phyloP scores from a whole-genome alignment of 495 filamentous ascomycete genomes.

The Penicillium desertorum region DNA sequence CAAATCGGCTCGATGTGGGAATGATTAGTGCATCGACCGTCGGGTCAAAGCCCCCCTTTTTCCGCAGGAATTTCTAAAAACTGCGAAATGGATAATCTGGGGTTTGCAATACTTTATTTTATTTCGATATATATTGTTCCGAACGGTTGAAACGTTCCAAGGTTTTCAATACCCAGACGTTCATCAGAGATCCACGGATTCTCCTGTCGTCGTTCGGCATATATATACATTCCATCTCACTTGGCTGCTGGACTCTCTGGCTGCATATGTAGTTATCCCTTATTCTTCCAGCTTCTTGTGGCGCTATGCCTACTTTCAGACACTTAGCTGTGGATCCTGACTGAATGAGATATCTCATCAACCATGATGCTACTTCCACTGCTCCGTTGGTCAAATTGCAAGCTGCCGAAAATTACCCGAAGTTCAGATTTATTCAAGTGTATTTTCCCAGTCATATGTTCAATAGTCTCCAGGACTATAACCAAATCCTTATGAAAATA shows the following conservation, averaged over 20 bases:
- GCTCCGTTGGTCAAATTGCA: not conserved
- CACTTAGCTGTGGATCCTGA: not conserved
- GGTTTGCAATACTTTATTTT: not conserved
- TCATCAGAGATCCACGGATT: not conserved
- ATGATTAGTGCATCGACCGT: not conserved
- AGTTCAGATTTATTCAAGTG: not conserved
- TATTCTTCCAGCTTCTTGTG: not conserved
- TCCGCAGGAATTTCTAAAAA: not conserved
- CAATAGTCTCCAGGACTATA: not conserved
- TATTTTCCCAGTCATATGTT: not conserved
- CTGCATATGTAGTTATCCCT: not conserved
- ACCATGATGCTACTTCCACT: not conserved
- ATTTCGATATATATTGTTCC: too few relatives aligned
- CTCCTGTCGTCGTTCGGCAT: conserved; percentile 3
- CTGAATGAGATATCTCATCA: not conserved
- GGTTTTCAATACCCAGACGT: not conserved
- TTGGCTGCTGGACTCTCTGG: not conserved
- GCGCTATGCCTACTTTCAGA: not conserved
- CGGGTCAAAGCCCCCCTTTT: conserved; percentile 1
- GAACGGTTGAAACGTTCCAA: not conserved
- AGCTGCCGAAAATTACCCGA: not conserved
- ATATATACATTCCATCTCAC: not conserved
- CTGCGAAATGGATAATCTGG: not conserved
- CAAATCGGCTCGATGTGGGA: conserved; percentile 11
- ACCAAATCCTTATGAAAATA: not conserved